phyloP scores from a whole-genome alignment of 2,329 filamentous ascomycete genomes.

The Lecanoromycetidae sp. region DNA sequence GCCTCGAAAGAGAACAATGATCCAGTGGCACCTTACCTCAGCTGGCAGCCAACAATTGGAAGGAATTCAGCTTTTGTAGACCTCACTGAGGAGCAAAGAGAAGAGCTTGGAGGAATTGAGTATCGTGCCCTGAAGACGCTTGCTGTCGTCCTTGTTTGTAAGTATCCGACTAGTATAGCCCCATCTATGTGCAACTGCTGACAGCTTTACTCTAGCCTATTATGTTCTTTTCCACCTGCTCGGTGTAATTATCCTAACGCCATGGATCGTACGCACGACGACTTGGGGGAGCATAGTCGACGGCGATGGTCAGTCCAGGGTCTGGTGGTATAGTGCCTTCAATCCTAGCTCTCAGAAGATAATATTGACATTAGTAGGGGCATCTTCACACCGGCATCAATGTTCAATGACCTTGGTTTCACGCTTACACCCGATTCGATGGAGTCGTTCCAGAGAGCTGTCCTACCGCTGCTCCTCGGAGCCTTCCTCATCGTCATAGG shows the following conservation, averaged over 20 bases:
- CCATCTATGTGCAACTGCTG: neutral
- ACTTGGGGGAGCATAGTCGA: slow-evolving; percentile 56
- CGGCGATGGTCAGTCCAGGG: slow-evolving; percentile 47
- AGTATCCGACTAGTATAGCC: slow-evolving; percentile 12
- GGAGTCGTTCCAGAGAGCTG: slow-evolving; percentile 69
- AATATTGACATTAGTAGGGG: slow-evolving; percentile 35
- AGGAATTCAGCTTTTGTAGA: slow-evolving; percentile 89
- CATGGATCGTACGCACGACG: slow-evolving; percentile 61
- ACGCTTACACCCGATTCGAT: slow-evolving; percentile 90
- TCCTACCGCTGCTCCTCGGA: slow-evolving; percentile 64
- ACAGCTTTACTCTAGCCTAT: slow-evolving; percentile 39
- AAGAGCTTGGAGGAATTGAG: slow-evolving; percentile 92
- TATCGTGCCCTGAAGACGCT: slow-evolving; percentile 85
- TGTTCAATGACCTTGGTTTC: slow-evolving; percentile 92
- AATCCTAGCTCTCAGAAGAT: neutral
- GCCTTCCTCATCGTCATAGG: slow-evolving; percentile 85
- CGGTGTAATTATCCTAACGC: slow-evolving; percentile 58
- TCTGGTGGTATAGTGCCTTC: slow-evolving; percentile 60
- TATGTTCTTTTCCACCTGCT: slow-evolving; percentile 74
- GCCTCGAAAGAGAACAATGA: slow-evolving; percentile 42
- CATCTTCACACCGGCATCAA: slow-evolving; percentile 74
- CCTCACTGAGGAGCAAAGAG: slow-evolving; percentile 76
- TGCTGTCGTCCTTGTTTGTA: slow-evolving; percentile 56
- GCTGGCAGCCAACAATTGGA: slow-evolving; percentile 82
- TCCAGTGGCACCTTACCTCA: slow-evolving; percentile 65